Base-by-base conservation (phyloP, 2,329 filamentous ascomycete species). In the Monascus ruber region DNA sequence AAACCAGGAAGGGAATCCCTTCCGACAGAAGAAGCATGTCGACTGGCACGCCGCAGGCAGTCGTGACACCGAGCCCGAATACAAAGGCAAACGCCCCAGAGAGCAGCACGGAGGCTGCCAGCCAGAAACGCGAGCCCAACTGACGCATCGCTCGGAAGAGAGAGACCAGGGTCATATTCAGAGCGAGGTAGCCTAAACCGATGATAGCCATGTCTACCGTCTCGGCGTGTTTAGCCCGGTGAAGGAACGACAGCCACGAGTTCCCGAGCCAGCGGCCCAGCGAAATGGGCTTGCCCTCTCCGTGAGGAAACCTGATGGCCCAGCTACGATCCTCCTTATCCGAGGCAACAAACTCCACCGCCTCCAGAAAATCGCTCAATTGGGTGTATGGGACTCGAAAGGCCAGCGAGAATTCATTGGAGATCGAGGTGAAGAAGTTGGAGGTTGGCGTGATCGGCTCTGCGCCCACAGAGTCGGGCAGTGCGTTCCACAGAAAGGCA, bases 71-170 rank as follows among this genome's bases (percentile, higher is more conserved):
- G 26, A 96, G 75, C 39, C 87, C 91, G 49, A 98, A 96, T 34
- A 98, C 72, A 69, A 96, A 96, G n/a, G 91, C 86, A 53, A 96
- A 95, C 5, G 81, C 77, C 7, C 89, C 94, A 7, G 88, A 94
- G 64, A 95, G 83, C 11, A 98, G 71, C 4, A 94, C 88, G 43
- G 84, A 93, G 6, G 84, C 80, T 38, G 85, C 91, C 31, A 98
- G 76, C 91, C 91, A 98, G 60, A 94, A 93, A 64, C 95, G 95
- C 45, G 91, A 98, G 38, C 91, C 91, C 64, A 98, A 76, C 43
- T 87, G 81, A 51, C 87, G 80, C 91, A 98, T 96, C 27, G 91
- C 95, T 46, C 96, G 71, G 70, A 98, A 96, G n/a, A 98, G 79
- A 26, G 91, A 96, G 33, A 95, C 84, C 58, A 98, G 98, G 5